Conservation (phyloP, 2,329 filamentous ascomycete species). For the Lachnum nothofagi region DNA sequence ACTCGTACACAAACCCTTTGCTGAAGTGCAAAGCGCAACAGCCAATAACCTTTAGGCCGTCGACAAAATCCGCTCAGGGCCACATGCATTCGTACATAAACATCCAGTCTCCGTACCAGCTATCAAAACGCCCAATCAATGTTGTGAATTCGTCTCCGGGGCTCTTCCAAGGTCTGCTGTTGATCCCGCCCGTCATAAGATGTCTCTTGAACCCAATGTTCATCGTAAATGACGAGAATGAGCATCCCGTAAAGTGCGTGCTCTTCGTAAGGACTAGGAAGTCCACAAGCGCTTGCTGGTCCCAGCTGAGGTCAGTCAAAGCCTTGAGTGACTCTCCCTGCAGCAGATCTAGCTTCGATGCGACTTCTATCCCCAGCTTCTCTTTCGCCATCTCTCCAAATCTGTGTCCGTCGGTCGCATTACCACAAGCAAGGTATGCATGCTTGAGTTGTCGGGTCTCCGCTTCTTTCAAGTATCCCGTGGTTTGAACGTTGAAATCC, state of each 20-base stretch:
- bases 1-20: background rate
- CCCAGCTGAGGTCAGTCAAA: slow-evolving; percentile 40
- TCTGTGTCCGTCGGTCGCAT: slow-evolving; percentile 38
- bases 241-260: slow-evolving; percentile 42
- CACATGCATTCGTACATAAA: slow-evolving; percentile 38
- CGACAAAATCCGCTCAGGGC: slow-evolving; percentile 20
- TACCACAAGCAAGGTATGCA: slow-evolving; percentile 44
- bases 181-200: slow-evolving; percentile 32
- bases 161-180: slow-evolving; percentile 39
- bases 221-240: slow-evolving; percentile 45
- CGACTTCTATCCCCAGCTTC: slow-evolving; percentile 35
- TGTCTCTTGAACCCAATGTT: slow-evolving; percentile 44
- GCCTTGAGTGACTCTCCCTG: slow-evolving; percentile 32
- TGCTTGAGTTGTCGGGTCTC: slow-evolving; percentile 32
- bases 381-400: slow-evolving; percentile 35
- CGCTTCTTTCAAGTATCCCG: slow-evolving; percentile 37
- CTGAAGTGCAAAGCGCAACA: background rate
- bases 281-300: slow-evolving; percentile 47
- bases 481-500: slow-evolving; percentile 38
- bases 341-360: slow-evolving; percentile 42
- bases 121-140: slow-evolving; percentile 41
- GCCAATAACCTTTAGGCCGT: background rate
- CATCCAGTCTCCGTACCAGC: slow-evolving; percentile 46
- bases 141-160: slow-evolving; percentile 41
- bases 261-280: slow-evolving; percentile 45